Evolutionary conservation across 139 green algal genomes (phyloP).

Genomic region (Coelastrella sp.): DNA sequence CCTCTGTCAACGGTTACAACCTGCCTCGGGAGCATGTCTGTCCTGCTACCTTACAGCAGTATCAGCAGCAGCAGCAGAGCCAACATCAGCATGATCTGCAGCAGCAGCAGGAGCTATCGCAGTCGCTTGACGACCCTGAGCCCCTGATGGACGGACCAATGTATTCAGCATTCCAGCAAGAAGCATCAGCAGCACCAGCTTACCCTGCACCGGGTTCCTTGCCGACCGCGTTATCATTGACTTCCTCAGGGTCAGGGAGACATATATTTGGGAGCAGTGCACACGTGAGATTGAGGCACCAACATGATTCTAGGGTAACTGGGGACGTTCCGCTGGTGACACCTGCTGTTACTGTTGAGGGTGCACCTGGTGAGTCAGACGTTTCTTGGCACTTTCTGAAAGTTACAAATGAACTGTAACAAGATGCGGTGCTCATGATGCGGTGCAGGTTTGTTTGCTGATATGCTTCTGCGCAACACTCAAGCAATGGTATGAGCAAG

Average conservation of each 20-base stretch:
- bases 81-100: not conserved
- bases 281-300: constrained; percentile 18
- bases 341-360: constrained; percentile 16
- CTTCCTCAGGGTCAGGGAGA: not conserved
- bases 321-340: not conserved
- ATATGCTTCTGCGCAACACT: no score
- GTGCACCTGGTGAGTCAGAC: constrained; percentile 21
- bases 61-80: constrained; percentile 31
- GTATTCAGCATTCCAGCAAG: not conserved
- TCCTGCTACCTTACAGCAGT: not conserved
- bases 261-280: constrained; percentile 16
- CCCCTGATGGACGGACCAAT: not conserved
- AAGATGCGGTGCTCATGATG: no score
- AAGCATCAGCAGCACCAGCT: not conserved
- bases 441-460: no score
- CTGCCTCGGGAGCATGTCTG: not conserved
- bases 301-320: not conserved
- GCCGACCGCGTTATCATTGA: not conserved
- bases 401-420: no score
- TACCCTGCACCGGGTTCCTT: not conserved
- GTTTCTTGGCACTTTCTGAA: no score
- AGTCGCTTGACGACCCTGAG: not conserved
- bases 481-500: no score
- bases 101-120: not conserved
- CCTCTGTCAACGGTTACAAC: constrained; percentile 27